Base-by-base conservation (phyloP, 1,284 basidiomycete species). In the Fistulinella staudtii region DNA sequence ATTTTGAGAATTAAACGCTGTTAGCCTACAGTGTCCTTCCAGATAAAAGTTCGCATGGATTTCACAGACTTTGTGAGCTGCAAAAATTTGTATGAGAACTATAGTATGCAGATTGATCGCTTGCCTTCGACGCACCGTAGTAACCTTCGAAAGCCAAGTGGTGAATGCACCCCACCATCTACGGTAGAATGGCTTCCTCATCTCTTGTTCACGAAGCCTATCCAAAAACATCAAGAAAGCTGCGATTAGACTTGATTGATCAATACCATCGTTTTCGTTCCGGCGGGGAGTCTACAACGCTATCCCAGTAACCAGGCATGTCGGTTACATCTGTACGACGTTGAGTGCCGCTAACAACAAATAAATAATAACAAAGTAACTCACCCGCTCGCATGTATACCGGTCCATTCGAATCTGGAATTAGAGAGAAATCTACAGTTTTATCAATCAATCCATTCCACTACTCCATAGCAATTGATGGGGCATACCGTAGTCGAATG, bases 271-370 rank as follows among this genome's bases (percentile, higher is more conserved):
- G 41, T 29, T 43, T 43, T 21, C 41, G 46, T 18, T 47, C 46
- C 5, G 40, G 40, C n/a, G 46, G 41, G 0, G 41, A 36, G 14
- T 47, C 46, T 5, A 43, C 36, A 15, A 44, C 27, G n/a, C 31
- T 36, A 21, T 51, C 49, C 46, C 46, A 48, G 25, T 46, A 48
- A 5, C 38, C 46, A 18, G 43, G 36, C 39, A 48, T 40, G 21
- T 48, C 34, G 14, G 46, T 39, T 24, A 41, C 39, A 27, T 41
- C 39, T 41, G 14, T 25, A 25, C 20, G 14, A 4, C 8, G 10
- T 28, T 14, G 27, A 28, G 13, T 28, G 27, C 4, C 13, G 4
- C 27, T 11, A 13, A 6, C 13, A 9, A 28, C 10, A 28, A 9
- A 13, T 4, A 6, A 28, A 28, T n/a, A n/a, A n/a, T n/a, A n/a